Conservation (phyloP, 352 stramenopile genomes). For the Blastocystis sp. region DNA sequence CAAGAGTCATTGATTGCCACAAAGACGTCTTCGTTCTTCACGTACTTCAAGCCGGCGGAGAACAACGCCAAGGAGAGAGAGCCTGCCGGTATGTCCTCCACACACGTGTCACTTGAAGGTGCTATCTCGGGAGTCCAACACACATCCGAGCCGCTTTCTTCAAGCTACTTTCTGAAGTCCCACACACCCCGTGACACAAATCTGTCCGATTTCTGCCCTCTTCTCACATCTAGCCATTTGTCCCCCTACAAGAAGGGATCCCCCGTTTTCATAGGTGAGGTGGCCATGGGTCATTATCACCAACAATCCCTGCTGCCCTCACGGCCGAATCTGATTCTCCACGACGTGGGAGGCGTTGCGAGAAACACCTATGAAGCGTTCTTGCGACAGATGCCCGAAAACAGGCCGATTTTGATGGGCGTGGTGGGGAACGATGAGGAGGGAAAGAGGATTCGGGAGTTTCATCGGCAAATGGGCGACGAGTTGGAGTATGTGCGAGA, state of each 20-base stretch:
- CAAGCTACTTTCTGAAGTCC: background rate
- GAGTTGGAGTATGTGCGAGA: background rate
- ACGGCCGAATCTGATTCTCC: background rate
- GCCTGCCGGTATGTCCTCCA: background rate
- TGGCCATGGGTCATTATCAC: background rate
- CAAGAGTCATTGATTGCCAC: background rate
- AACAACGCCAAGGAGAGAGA: background rate
- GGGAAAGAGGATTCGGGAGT: background rate
- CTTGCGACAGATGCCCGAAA: conserved; percentile 9
- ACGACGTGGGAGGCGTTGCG: conserved; percentile 40
- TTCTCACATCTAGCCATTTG: background rate
- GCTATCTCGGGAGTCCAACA: background rate
- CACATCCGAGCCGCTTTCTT: background rate
- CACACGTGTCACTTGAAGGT: background rate
- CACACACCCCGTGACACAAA: background rate
- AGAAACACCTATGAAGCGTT: conserved; percentile 55
- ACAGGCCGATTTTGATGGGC: conserved; percentile 33
- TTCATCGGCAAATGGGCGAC: conserved; percentile 10
- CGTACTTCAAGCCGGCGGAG: conserved; percentile 5
- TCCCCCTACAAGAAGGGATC: conserved; percentile 43
- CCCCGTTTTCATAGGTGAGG: conserved; percentile 56
- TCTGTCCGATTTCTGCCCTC: background rate
- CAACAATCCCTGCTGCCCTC: background rate
- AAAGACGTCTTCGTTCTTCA: conserved; percentile 3
- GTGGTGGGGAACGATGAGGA: conserved; percentile 32